These are phyloP conservation scores for Auriscalpium vulgare DNA, from an alignment of 768 basidiomycete genomes.

Conservation along the genomic window DNA sequence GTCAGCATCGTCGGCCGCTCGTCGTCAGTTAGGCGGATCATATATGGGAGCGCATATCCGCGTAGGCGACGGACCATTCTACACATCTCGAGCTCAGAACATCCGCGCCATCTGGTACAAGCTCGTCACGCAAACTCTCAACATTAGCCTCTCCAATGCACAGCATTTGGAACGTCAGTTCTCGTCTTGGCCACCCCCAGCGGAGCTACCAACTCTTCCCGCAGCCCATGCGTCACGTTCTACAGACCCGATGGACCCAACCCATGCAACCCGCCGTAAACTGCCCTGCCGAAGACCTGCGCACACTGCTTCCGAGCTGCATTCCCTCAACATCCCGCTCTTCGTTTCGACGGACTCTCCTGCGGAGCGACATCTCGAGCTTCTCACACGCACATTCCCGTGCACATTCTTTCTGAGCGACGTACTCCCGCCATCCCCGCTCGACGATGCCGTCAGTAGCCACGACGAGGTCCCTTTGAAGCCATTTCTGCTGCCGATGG, in stretches of 20 bases:
- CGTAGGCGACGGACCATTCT: slow-evolving; percentile 61
- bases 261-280: slow-evolving; percentile 9
- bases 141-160: background rate
- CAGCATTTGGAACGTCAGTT: slow-evolving; percentile 3
- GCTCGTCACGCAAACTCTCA: slow-evolving; percentile 41
- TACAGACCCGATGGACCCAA: slow-evolving; percentile 29
- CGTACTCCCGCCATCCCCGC: slow-evolving; percentile 24
- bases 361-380: slow-evolving; percentile 30
- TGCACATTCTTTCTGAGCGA: slow-evolving; percentile 54
- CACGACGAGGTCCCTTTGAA: slow-evolving; percentile 43
- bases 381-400: slow-evolving; percentile 49
- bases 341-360: slow-evolving; percentile 59
- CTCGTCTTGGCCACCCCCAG: slow-evolving; percentile 8
- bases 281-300: too few relatives aligned
- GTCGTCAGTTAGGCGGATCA: slow-evolving; percentile 28
- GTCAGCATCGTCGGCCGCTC: slow-evolving; percentile 31
- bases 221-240: slow-evolving; percentile 18
- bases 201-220: slow-evolving; percentile 12
- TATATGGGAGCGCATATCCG: slow-evolving; percentile 66
- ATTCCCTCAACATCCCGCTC: slow-evolving; percentile 46
- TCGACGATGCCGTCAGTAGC: slow-evolving; percentile 23
- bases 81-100: slow-evolving; percentile 31
- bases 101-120: slow-evolving; percentile 47
- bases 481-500: slow-evolving; percentile 46
- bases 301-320: slow-evolving; percentile 27